A percentile compares a stretch with the other conserved stretches of the same genome.
Evolutionary conservation across 2,329 filamentous ascomycete genomes (phyloP).

Genomic region (Chaetomium strumarium): DNA sequence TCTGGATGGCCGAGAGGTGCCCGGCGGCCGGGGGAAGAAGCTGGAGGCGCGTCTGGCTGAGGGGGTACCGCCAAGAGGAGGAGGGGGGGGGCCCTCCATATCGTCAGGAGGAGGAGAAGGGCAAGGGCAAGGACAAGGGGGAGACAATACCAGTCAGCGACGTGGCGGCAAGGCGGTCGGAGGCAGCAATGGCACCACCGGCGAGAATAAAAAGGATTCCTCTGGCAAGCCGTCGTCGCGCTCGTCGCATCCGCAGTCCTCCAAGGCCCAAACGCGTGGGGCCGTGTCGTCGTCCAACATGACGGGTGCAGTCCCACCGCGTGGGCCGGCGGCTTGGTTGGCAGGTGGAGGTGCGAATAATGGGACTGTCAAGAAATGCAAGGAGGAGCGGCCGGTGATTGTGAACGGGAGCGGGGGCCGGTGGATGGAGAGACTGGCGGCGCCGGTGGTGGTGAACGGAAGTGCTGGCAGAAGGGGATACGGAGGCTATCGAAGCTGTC

Average conservation of each 20-base stretch:
- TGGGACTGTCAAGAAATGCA: background rate
- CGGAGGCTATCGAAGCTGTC: background rate
- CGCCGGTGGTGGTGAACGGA: constrained; percentile 13
- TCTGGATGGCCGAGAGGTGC: constrained; percentile 8
- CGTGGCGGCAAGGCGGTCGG: too few relatives aligned
- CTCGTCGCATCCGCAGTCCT: too few relatives aligned
- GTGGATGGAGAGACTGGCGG: background rate
- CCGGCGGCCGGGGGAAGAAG: background rate
- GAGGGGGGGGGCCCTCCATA: background rate
- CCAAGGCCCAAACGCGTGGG: too few relatives aligned
- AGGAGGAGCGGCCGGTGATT: constrained; percentile 14
- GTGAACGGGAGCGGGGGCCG: constrained; percentile 15
- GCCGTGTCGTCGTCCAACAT: too few relatives aligned
- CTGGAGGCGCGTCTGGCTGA: constrained; percentile 4
- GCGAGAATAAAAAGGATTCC: too few relatives aligned
- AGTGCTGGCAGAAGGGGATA: background rate
- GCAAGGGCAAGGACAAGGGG: background rate
- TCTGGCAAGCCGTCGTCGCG: too few relatives aligned
- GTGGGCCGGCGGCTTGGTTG: background rate
- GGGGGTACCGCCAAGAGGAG: background rate
- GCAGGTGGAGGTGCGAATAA: background rate
- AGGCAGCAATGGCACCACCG: too few relatives aligned
- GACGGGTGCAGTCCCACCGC: too few relatives aligned
- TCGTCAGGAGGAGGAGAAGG: background rate
- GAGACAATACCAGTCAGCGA: background rate